Evolutionary conservation across 805 yeast species (phyloP).

Genomic region (Saccharomyces paradoxus): DNA sequence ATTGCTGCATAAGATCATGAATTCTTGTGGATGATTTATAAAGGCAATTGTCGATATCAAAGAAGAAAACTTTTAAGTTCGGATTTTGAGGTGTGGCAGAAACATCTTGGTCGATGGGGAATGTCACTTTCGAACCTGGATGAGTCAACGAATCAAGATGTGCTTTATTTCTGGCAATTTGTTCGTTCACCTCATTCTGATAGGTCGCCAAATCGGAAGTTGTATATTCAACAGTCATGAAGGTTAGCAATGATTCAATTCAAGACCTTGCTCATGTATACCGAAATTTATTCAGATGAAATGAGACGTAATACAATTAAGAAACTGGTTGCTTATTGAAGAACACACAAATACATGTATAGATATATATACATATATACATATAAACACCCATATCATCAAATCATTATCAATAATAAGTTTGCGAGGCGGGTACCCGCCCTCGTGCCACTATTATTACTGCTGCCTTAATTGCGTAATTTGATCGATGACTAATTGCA

Average conservation of each 20-base stretch:
- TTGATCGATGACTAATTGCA: background rate
- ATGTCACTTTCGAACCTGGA: conserved; percentile 28
- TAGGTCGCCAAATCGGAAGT: conserved; percentile 8
- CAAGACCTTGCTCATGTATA: background rate
- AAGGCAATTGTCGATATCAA: conserved; percentile 88
- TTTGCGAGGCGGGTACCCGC: background rate
- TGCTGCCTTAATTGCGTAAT: background rate
- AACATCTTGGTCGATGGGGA: conserved; percentile 22
- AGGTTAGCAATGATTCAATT: background rate
- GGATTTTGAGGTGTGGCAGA: conserved; percentile 22
- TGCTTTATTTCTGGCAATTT: conserved; percentile 24
- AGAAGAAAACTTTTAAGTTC: conserved; percentile 45
- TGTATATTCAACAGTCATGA: conserved; percentile 12
- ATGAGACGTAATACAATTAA: background rate
- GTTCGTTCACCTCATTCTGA: conserved; percentile 16
- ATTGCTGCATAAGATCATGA: conserved; percentile 75
- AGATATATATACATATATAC: no score
- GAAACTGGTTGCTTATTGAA: background rate
- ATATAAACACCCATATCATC: background rate
- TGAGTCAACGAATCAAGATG: conserved; percentile 30
- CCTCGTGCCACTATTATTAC: background rate
- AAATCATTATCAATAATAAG: background rate
- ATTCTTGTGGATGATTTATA: conserved; percentile 64
- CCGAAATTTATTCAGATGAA: background rate
- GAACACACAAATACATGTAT: background rate